Conservation (phyloP, 495 filamentous ascomycete species). For the Neurospora cerealis region DNA sequence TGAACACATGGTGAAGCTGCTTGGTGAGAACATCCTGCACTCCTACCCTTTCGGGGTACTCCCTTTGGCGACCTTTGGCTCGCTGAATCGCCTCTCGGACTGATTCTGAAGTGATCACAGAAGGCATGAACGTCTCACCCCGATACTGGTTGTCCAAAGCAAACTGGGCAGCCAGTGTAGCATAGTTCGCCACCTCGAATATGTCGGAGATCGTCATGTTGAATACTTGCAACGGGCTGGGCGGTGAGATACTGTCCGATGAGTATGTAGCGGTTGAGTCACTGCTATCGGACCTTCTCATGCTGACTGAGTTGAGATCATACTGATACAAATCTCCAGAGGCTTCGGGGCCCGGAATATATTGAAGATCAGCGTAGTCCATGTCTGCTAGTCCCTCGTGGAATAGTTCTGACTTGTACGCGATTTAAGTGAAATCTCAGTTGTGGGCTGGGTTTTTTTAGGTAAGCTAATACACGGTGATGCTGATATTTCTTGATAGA, state of each 20-base stretch:
- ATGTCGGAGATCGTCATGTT: not conserved
- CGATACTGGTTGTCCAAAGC: not conserved
- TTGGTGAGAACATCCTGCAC: conserved; percentile 5
- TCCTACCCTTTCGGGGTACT: conserved; percentile 1
- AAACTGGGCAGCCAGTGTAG: not conserved
- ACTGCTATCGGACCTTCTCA: not conserved
- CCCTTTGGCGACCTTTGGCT: not conserved
- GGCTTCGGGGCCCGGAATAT: not conserved
- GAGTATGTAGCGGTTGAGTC: not conserved
- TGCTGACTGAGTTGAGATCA: not conserved
- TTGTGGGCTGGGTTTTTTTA: not conserved
- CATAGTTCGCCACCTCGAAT: conserved; percentile 1
- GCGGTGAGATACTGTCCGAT: not conserved
- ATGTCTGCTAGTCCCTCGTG: not conserved
- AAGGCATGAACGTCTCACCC: not conserved
- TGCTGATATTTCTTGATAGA: not conserved
- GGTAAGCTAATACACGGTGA: not conserved
- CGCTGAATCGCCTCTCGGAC: not conserved
- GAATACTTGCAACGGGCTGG: not conserved
- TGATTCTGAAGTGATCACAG: not conserved
- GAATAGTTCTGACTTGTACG: not conserved
- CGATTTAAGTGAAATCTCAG: not conserved
- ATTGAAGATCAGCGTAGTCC: not conserved
- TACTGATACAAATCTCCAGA: not conserved
- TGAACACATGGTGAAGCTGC: not conserved